These are phyloP conservation scores for Nicotiana undulata DNA, from an alignment of 257 asterid genomes.

Conservation along the genomic window DNA sequence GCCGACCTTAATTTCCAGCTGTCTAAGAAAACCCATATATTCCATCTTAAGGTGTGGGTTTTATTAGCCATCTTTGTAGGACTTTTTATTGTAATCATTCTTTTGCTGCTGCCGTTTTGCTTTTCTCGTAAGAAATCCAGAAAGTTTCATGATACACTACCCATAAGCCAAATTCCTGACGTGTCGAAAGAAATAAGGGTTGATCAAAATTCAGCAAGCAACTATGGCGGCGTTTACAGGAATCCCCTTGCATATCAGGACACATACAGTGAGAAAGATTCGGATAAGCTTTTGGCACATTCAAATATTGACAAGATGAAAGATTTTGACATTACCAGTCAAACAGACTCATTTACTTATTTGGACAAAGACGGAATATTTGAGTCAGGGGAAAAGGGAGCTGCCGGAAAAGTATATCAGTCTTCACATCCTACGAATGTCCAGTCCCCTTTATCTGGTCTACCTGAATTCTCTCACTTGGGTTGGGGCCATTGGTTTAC, in stretches of 20 bases:
- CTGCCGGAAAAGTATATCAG: slow-evolving; percentile 5
- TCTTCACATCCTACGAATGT: slow-evolving; percentile 18
- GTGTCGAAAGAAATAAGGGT: slow-evolving; percentile 13
- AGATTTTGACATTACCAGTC: slow-evolving; percentile 21
- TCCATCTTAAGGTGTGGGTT: slow-evolving; percentile 73
- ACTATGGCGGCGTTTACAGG: not conserved
- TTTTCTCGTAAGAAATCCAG: slow-evolving; percentile 33
- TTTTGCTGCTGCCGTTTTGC: slow-evolving; percentile 47
- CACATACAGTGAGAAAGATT: slow-evolving; percentile 10
- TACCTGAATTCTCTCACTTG: slow-evolving; percentile 76
- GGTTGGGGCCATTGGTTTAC: slow-evolving; percentile 99
- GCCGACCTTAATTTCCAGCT: slow-evolving; percentile 42
- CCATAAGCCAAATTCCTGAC: slow-evolving; percentile 17
- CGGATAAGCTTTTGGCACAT: slow-evolving; percentile 10
- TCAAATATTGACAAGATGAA: slow-evolving; percentile 6
- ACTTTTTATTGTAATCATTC: slow-evolving; percentile 33
- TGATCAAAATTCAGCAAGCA: slow-evolving; percentile 9
- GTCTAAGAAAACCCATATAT: slow-evolving; percentile 55
- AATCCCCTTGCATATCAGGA: slow-evolving; percentile 2
- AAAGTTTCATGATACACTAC: slow-evolving; percentile 24
- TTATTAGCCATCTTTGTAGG: slow-evolving; percentile 48
- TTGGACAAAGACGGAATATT: slow-evolving; percentile 17
- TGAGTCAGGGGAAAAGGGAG: slow-evolving; percentile 34
- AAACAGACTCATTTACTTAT: slow-evolving; percentile 29
- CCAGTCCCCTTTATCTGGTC: slow-evolving; percentile 53